phyloP scores from a whole-genome alignment of 257 asterid genomes.

The Striga asiatica region DNA sequence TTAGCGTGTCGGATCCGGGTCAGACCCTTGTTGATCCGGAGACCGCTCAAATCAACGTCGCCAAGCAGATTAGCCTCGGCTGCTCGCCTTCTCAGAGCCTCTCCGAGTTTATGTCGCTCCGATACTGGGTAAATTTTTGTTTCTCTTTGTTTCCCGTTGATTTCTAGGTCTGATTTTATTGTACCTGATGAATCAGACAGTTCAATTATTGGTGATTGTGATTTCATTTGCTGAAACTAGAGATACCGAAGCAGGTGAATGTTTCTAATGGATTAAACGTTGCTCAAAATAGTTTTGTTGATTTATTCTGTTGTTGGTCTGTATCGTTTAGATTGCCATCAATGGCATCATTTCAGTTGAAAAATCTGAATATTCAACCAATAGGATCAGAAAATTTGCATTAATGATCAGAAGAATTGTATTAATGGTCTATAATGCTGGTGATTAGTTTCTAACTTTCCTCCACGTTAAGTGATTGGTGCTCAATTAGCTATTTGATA shows the following conservation, averaged over 20 bases:
- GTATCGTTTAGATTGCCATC: too few relatives aligned
- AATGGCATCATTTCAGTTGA: too few relatives aligned
- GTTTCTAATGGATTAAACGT: not conserved
- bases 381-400: too few relatives aligned
- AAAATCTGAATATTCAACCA: too few relatives aligned
- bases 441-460: not conserved
- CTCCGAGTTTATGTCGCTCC: constrained; percentile 62
- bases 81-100: constrained; percentile 51
- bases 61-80: constrained; percentile 91
- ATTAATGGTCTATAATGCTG: not conserved
- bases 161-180: not conserved
- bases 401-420: too few relatives aligned
- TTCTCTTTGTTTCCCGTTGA: not conserved
- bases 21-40: constrained; percentile 63
- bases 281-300: not conserved
- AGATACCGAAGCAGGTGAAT: not conserved
- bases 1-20: constrained; percentile 82
- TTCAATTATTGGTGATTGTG: not conserved
- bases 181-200: not conserved
- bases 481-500: not conserved
- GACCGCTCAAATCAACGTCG: constrained; percentile 77
- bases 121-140: constrained; percentile 31
- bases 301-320: not conserved
- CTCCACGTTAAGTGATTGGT: not conserved
- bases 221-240: not conserved